phyloP scores from a whole-genome alignment of 2,329 filamentous ascomycete species.

The Aphanoascus verrucosus region DNA sequence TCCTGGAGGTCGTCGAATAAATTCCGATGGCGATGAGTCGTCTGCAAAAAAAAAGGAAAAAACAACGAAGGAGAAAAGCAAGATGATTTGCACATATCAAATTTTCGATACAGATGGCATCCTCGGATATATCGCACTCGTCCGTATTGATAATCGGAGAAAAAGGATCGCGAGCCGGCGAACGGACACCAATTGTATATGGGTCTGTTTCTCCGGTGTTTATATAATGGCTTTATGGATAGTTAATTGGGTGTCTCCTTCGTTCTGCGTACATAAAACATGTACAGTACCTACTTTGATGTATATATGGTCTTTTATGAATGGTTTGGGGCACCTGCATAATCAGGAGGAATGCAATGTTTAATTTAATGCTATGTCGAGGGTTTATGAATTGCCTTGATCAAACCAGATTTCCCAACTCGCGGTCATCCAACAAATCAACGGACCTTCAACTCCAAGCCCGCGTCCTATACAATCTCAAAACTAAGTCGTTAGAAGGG shows the following conservation, averaged over 20 bases:
- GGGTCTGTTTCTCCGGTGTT: neutral
- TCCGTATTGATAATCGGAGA: neutral
- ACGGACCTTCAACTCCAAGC: too few relatives aligned
- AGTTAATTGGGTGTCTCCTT: neutral
- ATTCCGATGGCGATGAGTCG: constrained; percentile 5
- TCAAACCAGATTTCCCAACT: too few relatives aligned
- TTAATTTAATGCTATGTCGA: too few relatives aligned
- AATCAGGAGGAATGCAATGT: too few relatives aligned
- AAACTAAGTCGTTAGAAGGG: too few relatives aligned
- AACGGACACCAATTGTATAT: neutral
- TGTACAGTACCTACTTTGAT: neutral
- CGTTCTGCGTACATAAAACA: neutral
- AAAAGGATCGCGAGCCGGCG: too few relatives aligned
- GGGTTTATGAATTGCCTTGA: too few relatives aligned
- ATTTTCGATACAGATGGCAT: neutral
- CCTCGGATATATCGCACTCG: neutral
- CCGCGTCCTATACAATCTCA: too few relatives aligned
- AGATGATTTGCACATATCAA: neutral
- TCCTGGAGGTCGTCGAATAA: constrained; percentile 9
- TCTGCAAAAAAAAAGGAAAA: neutral
- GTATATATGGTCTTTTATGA: constrained; percentile 1
- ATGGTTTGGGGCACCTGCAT: too few relatives aligned
- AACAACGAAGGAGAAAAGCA: neutral
- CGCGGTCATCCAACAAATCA: too few relatives aligned
- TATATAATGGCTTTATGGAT: constrained; percentile 3